phyloP scores from a whole-genome alignment of 2,329 filamentous ascomycete species.

The Aspergillus intermedius region DNA sequence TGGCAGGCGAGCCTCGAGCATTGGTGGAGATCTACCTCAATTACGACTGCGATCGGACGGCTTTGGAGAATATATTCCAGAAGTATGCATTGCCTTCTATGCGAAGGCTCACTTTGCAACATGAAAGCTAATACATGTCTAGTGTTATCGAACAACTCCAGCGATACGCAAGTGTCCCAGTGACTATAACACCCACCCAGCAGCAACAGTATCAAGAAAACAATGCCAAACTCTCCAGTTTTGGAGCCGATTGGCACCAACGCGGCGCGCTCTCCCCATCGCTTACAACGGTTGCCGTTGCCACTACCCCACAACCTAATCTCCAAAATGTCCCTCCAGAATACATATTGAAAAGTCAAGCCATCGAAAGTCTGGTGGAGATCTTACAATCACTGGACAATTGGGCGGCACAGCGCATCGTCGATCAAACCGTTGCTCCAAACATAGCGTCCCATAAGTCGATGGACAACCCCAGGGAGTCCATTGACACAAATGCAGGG shows the following conservation, averaged over 20 bases:
- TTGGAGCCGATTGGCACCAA: conserved; percentile 73
- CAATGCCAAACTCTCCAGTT: conserved; percentile 53
- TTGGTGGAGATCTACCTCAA: conserved; percentile 95
- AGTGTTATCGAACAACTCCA: conserved; percentile 89
- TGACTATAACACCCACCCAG: conserved; percentile 66
- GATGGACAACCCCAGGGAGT: conserved; percentile 59
- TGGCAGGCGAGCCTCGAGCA: conserved; percentile 79
- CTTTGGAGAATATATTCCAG: conserved; percentile 95
- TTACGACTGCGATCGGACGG: conserved; percentile 91
- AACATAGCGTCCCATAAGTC: conserved; percentile 45
- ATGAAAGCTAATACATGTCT: conserved; percentile 4
- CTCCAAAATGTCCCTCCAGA: conserved; percentile 71
- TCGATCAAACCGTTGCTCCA: conserved; percentile 49
- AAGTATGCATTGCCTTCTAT: conserved; percentile 29
- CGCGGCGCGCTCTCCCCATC: conserved; percentile 80
- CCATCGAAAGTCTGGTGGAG: conserved; percentile 81
- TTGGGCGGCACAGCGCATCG: conserved; percentile 70
- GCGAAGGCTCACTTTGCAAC: neutral
- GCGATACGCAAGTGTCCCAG: conserved; percentile 72
- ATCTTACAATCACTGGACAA: conserved; percentile 83
- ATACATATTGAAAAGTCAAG: conserved; percentile 83
- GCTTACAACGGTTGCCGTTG: conserved; percentile 71
- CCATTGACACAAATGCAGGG: conserved; percentile 61
- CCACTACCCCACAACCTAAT: conserved; percentile 42
- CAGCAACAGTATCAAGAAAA: conserved; percentile 84